Conservation (phyloP, 176 grass and related monocot genomes). For the Juncus inflexus region DNA sequence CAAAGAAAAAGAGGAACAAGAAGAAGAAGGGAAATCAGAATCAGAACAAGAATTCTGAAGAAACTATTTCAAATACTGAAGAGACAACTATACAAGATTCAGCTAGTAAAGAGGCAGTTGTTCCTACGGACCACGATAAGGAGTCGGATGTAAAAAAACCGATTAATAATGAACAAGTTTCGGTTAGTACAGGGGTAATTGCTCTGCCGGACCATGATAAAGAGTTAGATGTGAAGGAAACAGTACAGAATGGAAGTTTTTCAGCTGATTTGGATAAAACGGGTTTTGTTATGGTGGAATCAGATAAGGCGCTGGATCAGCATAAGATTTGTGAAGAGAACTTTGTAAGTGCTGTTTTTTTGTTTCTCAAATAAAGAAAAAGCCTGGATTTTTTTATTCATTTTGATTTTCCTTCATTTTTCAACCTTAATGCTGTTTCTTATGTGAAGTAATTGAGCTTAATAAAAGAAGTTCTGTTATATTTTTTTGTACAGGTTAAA, state of each 20-base stretch:
- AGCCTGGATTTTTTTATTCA: too few relatives aligned
- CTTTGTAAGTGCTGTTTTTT: constrained; percentile 48
- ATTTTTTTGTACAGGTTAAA: constrained; percentile 40
- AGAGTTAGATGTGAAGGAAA: constrained; percentile 17
- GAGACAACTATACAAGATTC: constrained; percentile 28
- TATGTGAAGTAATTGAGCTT: too few relatives aligned
- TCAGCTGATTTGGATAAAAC: constrained; percentile 36
- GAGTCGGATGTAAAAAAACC: constrained; percentile 15
- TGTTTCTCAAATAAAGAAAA: neutral
- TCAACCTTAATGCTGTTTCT: too few relatives aligned
- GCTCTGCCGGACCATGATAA: constrained; percentile 32
- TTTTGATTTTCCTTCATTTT: too few relatives aligned
- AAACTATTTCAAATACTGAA: constrained; percentile 38
- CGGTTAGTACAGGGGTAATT: constrained; percentile 34
- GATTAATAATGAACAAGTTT: constrained; percentile 26
- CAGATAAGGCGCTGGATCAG: constrained; percentile 48
- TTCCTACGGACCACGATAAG: constrained; percentile 13
- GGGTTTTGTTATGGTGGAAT: constrained; percentile 49
- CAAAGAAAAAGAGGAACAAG: constrained; percentile 87
- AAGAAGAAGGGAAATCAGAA: constrained; percentile 72
- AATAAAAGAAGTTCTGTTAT: too few relatives aligned
- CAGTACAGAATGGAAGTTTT: constrained; percentile 34
- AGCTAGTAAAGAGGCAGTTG: neutral
- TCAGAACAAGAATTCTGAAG: constrained; percentile 50
- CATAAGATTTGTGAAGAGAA: constrained; percentile 44